Evolutionary conservation across 169 alveolate genomes (phyloP).

Genomic region (Cyclospora cayetanensis): DNA sequence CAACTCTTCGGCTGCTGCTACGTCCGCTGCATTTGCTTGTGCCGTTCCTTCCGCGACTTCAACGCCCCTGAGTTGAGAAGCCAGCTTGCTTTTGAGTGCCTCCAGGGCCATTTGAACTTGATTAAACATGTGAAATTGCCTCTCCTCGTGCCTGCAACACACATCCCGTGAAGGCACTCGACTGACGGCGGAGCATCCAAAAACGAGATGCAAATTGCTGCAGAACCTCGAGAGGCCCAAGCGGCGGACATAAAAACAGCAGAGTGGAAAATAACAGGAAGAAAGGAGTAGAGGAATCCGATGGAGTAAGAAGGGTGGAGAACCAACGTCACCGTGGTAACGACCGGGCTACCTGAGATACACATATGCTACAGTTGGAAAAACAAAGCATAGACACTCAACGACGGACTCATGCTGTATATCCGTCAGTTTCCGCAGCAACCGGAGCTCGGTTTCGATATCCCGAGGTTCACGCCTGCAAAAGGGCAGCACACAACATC

Average conservation of each 20-base stretch:
- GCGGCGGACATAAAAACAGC: too few species aligned
- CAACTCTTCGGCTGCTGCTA: constrained; percentile 37
- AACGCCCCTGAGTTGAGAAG: not conserved
- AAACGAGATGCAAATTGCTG: too few species aligned
- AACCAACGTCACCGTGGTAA: not conserved
- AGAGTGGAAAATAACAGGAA: not conserved
- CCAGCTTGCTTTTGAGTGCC: constrained; percentile 35
- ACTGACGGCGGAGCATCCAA: too few species aligned
- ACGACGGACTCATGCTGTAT: constrained; percentile 61
- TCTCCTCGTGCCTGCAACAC: constrained; percentile 3
- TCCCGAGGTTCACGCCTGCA: constrained; percentile 33
- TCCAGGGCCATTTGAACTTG: constrained; percentile 56
- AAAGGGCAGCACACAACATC: not conserved
- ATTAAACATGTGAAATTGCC: constrained; percentile 35
- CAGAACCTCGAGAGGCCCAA: too few species aligned
- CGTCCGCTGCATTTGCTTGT: not conserved
- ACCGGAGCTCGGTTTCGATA: constrained; percentile 64
- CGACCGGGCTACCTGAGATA: not conserved
- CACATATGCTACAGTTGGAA: not conserved
- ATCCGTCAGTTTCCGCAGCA: constrained; percentile 62
- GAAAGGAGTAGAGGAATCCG: not conserved
- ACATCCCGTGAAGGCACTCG: too few species aligned
- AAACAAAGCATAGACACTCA: not conserved
- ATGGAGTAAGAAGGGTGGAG: not conserved
- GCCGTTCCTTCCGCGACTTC: not conserved